Evolutionary conservation across 495 filamentous ascomycete genomes (phyloP).

Genomic region (Trichoderma virens): DNA sequence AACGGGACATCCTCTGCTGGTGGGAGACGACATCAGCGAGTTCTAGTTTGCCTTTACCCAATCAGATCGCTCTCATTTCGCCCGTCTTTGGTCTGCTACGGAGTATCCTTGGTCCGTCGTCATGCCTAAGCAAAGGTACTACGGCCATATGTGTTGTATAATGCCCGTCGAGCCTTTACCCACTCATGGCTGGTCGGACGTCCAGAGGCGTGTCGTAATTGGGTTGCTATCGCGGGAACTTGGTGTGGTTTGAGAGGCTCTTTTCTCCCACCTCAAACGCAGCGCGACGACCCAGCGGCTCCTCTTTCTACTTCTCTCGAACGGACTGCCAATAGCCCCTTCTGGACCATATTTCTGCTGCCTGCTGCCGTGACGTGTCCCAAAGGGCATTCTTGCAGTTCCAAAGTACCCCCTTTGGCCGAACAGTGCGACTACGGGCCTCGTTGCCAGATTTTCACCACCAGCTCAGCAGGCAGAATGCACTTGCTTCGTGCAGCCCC

Average conservation of each 20-base stretch:
- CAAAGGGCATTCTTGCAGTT: constrained; percentile 7
- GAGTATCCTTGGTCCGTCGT: background rate
- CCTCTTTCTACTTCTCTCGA: background rate
- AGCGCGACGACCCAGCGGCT: background rate
- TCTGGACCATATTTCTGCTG: background rate
- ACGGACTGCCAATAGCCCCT: background rate
- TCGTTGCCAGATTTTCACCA: constrained; percentile 2
- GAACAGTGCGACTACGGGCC: background rate
- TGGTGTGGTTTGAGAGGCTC: background rate
- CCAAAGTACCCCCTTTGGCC: constrained; percentile 1
- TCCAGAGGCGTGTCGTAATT: constrained; percentile 1
- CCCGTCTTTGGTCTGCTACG: background rate
- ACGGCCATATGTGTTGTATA: background rate
- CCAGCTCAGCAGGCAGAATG: background rate
- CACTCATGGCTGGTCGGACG: background rate
- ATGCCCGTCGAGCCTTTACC: background rate
- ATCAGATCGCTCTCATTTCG: background rate
- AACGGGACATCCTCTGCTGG: background rate
- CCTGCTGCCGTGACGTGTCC: background rate
- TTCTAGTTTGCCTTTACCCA: background rate
- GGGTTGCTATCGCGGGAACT: background rate
- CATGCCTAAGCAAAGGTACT: background rate
- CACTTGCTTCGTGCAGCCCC: background rate
- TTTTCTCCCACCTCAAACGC: constrained; percentile 6
- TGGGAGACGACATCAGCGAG: background rate